phyloP scores from a whole-genome alignment of 2,329 filamentous ascomycete species.

The Teratosphaeria epicoccoides region DNA sequence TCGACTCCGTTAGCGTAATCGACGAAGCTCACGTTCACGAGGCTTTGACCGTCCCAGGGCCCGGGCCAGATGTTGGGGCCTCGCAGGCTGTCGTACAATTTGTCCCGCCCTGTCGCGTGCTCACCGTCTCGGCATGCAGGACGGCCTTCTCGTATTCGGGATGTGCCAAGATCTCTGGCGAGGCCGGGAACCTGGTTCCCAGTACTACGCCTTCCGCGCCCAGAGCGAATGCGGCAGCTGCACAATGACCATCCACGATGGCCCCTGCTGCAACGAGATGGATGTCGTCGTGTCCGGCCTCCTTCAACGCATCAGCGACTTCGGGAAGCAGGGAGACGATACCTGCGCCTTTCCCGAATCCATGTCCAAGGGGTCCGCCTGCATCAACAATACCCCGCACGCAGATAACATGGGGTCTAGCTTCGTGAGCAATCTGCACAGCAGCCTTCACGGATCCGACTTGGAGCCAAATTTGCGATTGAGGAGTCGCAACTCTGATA shows the following conservation, averaged over 20 bases:
- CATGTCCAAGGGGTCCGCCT: slow-evolving; percentile 56
- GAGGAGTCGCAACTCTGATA: slow-evolving; percentile 23
- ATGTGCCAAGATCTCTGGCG: slow-evolving; percentile 38
- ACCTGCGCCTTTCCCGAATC: slow-evolving; percentile 44
- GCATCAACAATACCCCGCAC: slow-evolving; percentile 53
- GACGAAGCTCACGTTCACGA: slow-evolving; percentile 45
- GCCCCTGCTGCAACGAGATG: slow-evolving; percentile 51
- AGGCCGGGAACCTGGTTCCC: slow-evolving; percentile 54
- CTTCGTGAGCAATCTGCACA: slow-evolving; percentile 37
- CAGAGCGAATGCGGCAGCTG: slow-evolving; percentile 45
- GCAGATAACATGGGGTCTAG: slow-evolving; percentile 47
- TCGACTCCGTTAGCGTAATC: slow-evolving; percentile 31
- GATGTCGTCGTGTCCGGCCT: slow-evolving; percentile 23
- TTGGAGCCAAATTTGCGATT: slow-evolving; percentile 47
- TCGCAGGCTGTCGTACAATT: slow-evolving; percentile 43
- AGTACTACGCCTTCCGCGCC: slow-evolving; percentile 46
- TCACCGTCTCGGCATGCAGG: slow-evolving; percentile 41
- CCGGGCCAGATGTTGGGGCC: slow-evolving; percentile 51
- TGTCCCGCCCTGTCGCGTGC: slow-evolving; percentile 39
- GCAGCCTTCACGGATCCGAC: slow-evolving; percentile 50
- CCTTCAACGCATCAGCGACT: slow-evolving; percentile 39
- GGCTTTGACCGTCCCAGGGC: slow-evolving; percentile 46
- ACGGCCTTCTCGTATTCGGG: slow-evolving; percentile 38
- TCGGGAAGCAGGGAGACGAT: slow-evolving; percentile 50
- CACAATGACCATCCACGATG: slow-evolving; percentile 46